phyloP scores from a whole-genome alignment of 2,329 filamentous ascomycete species.

The Venturiaceae sp. region DNA sequence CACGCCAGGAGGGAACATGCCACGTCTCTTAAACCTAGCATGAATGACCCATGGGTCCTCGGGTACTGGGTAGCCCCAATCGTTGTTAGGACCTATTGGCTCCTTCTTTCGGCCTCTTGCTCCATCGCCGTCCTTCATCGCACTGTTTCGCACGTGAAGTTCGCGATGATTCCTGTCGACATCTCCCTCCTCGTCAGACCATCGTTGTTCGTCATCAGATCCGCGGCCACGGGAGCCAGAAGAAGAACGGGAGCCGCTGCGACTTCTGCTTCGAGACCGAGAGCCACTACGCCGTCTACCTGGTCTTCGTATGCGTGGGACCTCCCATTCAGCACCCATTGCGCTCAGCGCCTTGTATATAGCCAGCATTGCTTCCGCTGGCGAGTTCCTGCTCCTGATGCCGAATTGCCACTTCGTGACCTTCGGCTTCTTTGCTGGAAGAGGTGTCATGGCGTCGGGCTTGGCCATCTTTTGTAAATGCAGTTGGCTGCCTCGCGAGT shows the following conservation, averaged over 20 bases:
- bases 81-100: slow-evolving; percentile 35
- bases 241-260: slow-evolving; percentile 14
- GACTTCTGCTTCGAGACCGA: slow-evolving; percentile 21
- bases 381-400: slow-evolving; percentile 86
- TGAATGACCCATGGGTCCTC: slow-evolving; percentile 93
- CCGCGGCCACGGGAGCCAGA: background rate
- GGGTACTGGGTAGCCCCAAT: slow-evolving; percentile 69
- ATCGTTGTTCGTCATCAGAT: background rate
- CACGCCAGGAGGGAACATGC: slow-evolving; percentile 50
- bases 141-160: background rate
- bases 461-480: slow-evolving; percentile 51
- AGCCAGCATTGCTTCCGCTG: slow-evolving; percentile 87
- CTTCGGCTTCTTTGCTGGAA: slow-evolving; percentile 60
- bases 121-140: slow-evolving; percentile 8
- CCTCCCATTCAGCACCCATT: slow-evolving; percentile 81
- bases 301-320: slow-evolving; percentile 31
- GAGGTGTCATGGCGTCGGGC: slow-evolving; percentile 44
- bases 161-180: slow-evolving; percentile 3
- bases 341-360: slow-evolving; percentile 88
- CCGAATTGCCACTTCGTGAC: slow-evolving; percentile 96
- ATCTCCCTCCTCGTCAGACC: slow-evolving; percentile 8
- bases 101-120: slow-evolving; percentile 27
- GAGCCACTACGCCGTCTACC: slow-evolving; percentile 25
- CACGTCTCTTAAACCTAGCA: slow-evolving; percentile 77
- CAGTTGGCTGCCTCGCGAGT: slow-evolving; percentile 57